Conservation (phyloP, 176 grass and related monocot genomes). For the Elymus sibiricus region DNA sequence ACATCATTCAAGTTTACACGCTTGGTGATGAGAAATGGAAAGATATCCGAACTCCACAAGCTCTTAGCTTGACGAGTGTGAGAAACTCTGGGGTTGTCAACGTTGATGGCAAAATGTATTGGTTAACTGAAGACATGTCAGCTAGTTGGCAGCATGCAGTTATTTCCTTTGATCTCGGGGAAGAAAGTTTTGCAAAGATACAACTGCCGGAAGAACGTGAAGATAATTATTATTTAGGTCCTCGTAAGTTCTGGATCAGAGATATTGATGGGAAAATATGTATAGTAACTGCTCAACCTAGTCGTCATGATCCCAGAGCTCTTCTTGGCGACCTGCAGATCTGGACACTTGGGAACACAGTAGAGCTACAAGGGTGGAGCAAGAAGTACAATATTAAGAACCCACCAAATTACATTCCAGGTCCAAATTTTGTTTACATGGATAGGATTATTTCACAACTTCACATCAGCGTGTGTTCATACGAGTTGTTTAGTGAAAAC, state of each 20-base stretch:
- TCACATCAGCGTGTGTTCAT: not conserved
- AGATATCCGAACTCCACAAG: constrained; percentile 7
- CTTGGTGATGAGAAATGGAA: constrained; percentile 35
- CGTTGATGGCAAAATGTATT: constrained; percentile 33
- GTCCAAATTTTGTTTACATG: not conserved
- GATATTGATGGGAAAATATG: not conserved
- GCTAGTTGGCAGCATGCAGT: constrained; percentile 2
- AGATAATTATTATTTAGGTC: not conserved
- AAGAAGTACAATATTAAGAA: not conserved
- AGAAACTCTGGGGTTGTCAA: constrained; percentile 29
- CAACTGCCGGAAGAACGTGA: not conserved
- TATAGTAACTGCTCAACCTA: not conserved
- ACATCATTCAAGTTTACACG: constrained; percentile 35
- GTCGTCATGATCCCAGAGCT: not conserved
- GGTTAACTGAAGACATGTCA: constrained; percentile 25
- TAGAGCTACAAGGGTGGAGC: not conserved
- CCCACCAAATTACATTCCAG: not conserved
- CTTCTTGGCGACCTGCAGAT: not conserved
- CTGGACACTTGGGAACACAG: not conserved
- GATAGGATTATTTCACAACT: not conserved
- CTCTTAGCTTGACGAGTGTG: not conserved
- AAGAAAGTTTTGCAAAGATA: constrained; percentile 28
- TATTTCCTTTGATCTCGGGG: constrained; percentile 36
- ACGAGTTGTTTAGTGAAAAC: not conserved
- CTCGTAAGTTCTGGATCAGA: constrained; percentile 11